phyloP scores from a whole-genome alignment of 805 yeast species.

The Debaryomyces castellii region DNA sequence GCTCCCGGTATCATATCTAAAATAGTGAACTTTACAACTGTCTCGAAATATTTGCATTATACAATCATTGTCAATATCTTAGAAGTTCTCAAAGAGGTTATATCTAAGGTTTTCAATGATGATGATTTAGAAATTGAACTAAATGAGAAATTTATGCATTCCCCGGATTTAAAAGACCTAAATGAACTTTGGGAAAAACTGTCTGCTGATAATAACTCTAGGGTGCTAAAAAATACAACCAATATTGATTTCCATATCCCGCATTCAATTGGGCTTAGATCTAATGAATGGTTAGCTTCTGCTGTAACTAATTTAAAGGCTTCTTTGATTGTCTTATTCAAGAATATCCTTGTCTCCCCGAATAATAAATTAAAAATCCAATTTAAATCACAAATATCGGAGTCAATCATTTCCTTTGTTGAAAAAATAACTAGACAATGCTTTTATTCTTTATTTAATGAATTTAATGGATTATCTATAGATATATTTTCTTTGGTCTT shows the following conservation, averaged over 20 bases:
- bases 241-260: slow-evolving; percentile 4
- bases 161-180: slow-evolving; percentile 8
- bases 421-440: slow-evolving; percentile 21
- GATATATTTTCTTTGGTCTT: slow-evolving; percentile 28
- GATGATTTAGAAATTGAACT: slow-evolving; percentile 8
- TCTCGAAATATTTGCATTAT: slow-evolving; percentile 21
- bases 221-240: slow-evolving; percentile 1
- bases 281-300: slow-evolving; percentile 35
- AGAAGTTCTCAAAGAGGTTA: slow-evolving; percentile 18
- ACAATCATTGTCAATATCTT: slow-evolving; percentile 19
- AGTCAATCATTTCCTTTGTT: slow-evolving; percentile 22
- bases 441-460: slow-evolving; percentile 31
- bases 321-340: slow-evolving; percentile 31
- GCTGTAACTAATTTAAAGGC: slow-evolving; percentile 38
- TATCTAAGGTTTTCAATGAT: slow-evolving; percentile 33
- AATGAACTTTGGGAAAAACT: slow-evolving; percentile 11
- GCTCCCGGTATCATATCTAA: slow-evolving; percentile 41
- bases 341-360: slow-evolving; percentile 21
- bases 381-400: slow-evolving; percentile 20
- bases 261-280: slow-evolving; percentile 9
- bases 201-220: not conserved
- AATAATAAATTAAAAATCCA: slow-evolving; percentile 17
- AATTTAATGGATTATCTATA: slow-evolving; percentile 25
- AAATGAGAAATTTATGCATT: not conserved
- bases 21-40: slow-evolving; percentile 25